phyloP scores from a whole-genome alignment of 1,284 basidiomycete genomes.

The Takashimella koratensis region DNA sequence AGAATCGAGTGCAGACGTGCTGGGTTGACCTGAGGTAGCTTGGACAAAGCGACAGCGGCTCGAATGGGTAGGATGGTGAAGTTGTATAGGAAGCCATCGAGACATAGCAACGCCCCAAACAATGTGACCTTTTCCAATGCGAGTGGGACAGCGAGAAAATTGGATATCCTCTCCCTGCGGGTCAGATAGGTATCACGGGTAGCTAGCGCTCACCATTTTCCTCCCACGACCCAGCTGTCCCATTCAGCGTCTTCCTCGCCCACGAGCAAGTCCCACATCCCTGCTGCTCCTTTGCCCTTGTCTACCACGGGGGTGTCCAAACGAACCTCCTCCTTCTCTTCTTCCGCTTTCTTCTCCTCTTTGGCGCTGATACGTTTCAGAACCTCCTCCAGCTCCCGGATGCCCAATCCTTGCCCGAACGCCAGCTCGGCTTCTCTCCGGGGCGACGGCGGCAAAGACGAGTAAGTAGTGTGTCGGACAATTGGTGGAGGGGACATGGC shows the following conservation, averaged over 20 bases:
- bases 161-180: constrained; percentile 85
- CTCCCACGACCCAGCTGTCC: constrained; percentile 46
- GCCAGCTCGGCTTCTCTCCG: constrained; percentile 9
- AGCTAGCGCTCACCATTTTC: constrained; percentile 40
- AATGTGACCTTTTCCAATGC: constrained; percentile 92
- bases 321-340: constrained; percentile 6
- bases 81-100: constrained; percentile 96
- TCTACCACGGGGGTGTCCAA: not conserved
- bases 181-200: not conserved
- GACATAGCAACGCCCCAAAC: constrained; percentile 89
- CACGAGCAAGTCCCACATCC: constrained; percentile 39
- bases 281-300: constrained; percentile 2
- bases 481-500: constrained; percentile 9
- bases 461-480: constrained; percentile 33
- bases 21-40: constrained; percentile 51
- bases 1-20: constrained; percentile 56
- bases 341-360: constrained; percentile 11
- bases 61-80: constrained; percentile 97
- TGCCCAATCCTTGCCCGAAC: constrained; percentile 9
- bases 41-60: constrained; percentile 63
- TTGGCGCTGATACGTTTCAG: constrained; percentile 1
- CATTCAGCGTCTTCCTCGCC: constrained; percentile 45
- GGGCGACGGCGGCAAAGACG: constrained; percentile 41
- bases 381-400: constrained; percentile 12
- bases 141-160: constrained; percentile 88